Base-by-base conservation (phyloP, 345 rosid species). In the Rhizophora apiculata region DNA sequence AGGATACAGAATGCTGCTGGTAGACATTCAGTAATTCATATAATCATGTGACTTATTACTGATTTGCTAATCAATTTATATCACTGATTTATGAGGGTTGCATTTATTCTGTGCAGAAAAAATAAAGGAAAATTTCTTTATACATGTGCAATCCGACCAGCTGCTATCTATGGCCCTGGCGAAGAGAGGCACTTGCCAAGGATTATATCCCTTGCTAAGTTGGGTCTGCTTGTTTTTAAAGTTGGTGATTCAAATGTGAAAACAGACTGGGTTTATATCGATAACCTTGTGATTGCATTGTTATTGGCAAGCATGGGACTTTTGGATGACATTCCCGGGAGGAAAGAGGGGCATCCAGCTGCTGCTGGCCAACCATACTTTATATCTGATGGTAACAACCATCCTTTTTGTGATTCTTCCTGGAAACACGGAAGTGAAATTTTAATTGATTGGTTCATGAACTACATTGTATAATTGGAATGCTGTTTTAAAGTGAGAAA, bases 291-390 rank as follows among this genome's bases (percentile, higher is more conserved):
- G 53, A 82, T 89, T 65, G 93, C 96, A 6, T 77, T 91, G 64
- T 74, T 91, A 63, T 68, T 87, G 75, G 96, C 97, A 16, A 89
- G 98, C 76, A 91, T 91, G 98, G 96, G 93, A 58, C 95, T 91
- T 65, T 77, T 88, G 81, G 92, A 91, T 76, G 86, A 88, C 80
- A 85, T 94, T 81, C 92, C 93, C 13, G 88, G 89, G 22, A 85
- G 89, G n/a, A 85, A 74, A 74, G 79, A 76, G 78, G 88, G 87
- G 24, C 70, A 21, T 15, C 91, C 98, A 2, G 84, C 88, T 1
- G 98, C 97, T 72, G 90, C 96, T 76, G 97, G 97, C 65, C 95
- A 91, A 74, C 87, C 97, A 29, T 94, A 94, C 78, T 94, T 94
- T 37, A 89, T 91, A 73, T 94, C 95, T 53, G 98, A 94, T 75